Base-by-base conservation (phyloP, 192 early-diverging fungal species). In the Mortierella alpina region DNA sequence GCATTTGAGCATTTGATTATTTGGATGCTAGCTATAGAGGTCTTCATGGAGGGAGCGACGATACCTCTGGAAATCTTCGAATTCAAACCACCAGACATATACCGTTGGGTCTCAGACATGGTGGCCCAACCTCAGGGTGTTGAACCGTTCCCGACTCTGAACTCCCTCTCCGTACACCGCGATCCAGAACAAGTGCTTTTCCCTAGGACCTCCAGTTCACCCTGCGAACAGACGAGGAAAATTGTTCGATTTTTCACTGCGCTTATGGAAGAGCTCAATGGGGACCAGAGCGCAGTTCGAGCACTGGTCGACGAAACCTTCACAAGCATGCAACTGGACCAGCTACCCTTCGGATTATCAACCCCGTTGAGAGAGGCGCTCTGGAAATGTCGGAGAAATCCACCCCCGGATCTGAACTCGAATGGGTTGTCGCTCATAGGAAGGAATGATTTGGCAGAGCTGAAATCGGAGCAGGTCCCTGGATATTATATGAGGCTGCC, bases 351-450 rank as follows among this genome's bases (percentile, higher is more conserved):
- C 71, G 90, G 91, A 4, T 75, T 91, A 20, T 75, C 82, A 7
- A 31, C 92, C 6, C 86, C 88, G 41, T 60, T 92, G 23, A 50
- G 68, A 23, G 89, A 90, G 65, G 85, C 86, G 7, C 59, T 92
- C 4, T 75, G 86, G 66, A 70, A 73, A n/a, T 89, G 87, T 72
- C 83, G 87, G 17, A 72, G 66, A 31, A 63, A 72, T 14, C 89
- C 91, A 2, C 71, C 85, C 3, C 63, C 62, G 8, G 67, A 84
- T 62, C 82, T 87, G 85, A 55, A 62, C 12, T 53, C 68, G 2
- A 70, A 79, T 7, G 85, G 82, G 0, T 88, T 89, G 22, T 69
- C 68, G 12, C 78, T 92, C 45, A 86, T 92, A 39, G 90, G 89
- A 67, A 84, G 68, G 69, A 65, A 67, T 40, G 75, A 79, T 51